phyloP scores from a whole-genome alignment of 78 protist genomes.

The slime mould (Dictyostelium discoideum) region DNA sequence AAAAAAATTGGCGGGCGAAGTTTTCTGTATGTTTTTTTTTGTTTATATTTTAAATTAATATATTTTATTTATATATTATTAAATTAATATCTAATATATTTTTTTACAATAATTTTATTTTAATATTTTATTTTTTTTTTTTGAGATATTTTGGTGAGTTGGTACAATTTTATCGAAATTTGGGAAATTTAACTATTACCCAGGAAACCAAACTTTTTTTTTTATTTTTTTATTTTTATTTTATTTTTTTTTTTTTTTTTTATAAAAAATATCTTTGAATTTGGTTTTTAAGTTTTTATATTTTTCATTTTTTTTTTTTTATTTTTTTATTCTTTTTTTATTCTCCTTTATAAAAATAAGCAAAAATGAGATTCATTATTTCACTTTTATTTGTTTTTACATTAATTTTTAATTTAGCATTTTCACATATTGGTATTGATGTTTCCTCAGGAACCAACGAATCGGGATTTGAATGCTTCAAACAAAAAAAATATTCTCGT shows the following conservation, averaged over 20 bases:
- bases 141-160: no score
- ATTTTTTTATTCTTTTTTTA: neutral
- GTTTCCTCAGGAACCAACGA: neutral
- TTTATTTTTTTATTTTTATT: neutral
- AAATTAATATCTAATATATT: no score
- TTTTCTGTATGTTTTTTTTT: no score
- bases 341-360: neutral
- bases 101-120: neutral
- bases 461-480: neutral
- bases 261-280: neutral
- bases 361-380: neutral
- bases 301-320: neutral
- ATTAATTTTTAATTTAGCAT: neutral
- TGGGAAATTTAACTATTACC: neutral
- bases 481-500: neutral
- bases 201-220: neutral
- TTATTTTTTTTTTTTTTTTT: neutral
- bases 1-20: neutral
- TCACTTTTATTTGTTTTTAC: neutral
- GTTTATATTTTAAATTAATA: no score
- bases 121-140: neutral
- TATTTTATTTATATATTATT: no score
- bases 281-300: neutral
- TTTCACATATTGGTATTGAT: slow-evolving; percentile 48
- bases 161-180: no score